Base-by-base conservation (phyloP, 2,329 filamentous ascomycete genomes). In the Stemphylium lycopersici region DNA sequence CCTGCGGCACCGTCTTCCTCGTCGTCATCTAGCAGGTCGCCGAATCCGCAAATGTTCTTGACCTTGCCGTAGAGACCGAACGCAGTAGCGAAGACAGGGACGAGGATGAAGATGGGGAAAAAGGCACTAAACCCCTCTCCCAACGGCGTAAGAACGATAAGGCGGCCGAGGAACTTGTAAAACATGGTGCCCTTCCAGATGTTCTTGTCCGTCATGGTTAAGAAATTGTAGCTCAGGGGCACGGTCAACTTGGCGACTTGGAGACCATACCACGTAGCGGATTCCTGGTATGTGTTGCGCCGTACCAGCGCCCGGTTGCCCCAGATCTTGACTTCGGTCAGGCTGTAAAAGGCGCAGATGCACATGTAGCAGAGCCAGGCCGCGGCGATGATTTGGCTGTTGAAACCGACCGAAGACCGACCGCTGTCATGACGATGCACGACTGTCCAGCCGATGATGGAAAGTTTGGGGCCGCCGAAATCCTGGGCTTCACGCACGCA, bases 311-410 rank as follows among this genome's bases (percentile, higher is more conserved):
- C 93, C 31, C 95, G 87, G 43, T 96, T 95, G 52, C 95, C 90
- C 95, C 95, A 99, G n/a, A 97, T 92, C 69, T 95, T 96, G 66
- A 96, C 91, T 71, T 96, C 91, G 12, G 89, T 91, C 69, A 99
- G 88, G 6, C 92, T 93, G 52, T 87, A 90, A 45, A 98, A 84
- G 4, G 95, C 91, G 41, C 92, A 92, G 12, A 90, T 83, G 73
- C 90, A 96, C 95, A 99, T 99, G 80, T 99, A 99, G 52, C 93
- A 82, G 56, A 99, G 88, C 95, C 95, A 99, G 12, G 86, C 79
- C 2, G 91, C 88, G 0, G 93, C 90, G 43, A 93, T 88, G 39
- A 92, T 74, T 73, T 99, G 95, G 4, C 92, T 91, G 2, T 88
- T 89, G 64, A 98, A 92, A 15, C 91, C 91, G 57, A 98, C 87